Evolutionary conservation across 2,329 filamentous ascomycete species (phyloP), one percentile per base, ranked within the genome.

Genomic region (Capronia coronata): DNA sequence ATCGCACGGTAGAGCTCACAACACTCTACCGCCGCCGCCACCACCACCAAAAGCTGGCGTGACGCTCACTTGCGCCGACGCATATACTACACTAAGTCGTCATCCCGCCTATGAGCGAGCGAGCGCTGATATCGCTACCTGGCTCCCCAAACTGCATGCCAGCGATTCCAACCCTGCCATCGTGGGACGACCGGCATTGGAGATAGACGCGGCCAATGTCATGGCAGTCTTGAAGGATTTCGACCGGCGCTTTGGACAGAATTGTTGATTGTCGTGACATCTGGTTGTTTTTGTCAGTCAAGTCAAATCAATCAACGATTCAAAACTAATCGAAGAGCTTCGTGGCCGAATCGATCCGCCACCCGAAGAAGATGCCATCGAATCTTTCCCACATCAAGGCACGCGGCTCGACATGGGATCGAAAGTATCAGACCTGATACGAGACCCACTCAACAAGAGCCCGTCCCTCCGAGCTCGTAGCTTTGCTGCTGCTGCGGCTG

Each of bases 141-240:
- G 86, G 86, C 70, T 90, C 46, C 84, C 84, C 1, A 83, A 83
- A 65, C 76, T 90, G 13, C 78, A 80, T 62, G 82, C 83, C 14
- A 75, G 62, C 42, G 61, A 69, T 32, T 53, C 69, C 48, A 29
- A 27, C 18, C 29, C 43, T 21, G 61, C 65, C 30, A 52, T 63
- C 19, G 61, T 59, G 5, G 54, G 54, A 4, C 72, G 72, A 48
- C 75, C 76, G 35, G 81, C 85, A 1, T 81, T 89, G 60, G 86
- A 90, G 64, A 84, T 90, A 13, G 86, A 90, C 67, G 84, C 86
- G 5, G 86, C 86, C 0, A 89, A 85, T 65, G 87, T 90, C 47
- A 89, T 90, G 86, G 84, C 83, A 35, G 86, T 89, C n/a, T 68
- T 90, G 52, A 86, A 86, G 66, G 83, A 86, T 56, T 90, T 90